Evolutionary conservation across 225 moss, liverwort and hornwort species (phyloP).

Genomic region (Bryoerythrophyllum caledonicum): DNA sequence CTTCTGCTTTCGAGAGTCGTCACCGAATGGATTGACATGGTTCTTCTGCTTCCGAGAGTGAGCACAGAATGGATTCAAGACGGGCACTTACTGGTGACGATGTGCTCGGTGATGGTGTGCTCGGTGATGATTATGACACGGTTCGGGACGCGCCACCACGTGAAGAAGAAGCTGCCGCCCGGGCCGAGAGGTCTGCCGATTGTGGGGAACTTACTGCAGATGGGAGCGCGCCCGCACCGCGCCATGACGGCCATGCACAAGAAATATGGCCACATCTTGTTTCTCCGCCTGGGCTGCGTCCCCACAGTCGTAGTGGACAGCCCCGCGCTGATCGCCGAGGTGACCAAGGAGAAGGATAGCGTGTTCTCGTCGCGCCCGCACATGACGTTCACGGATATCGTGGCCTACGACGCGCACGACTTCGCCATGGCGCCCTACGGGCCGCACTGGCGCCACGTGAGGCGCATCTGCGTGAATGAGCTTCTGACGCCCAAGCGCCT

Average conservation of each 20-base stretch:
- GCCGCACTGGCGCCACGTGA: conserved; percentile 49
- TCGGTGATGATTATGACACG: not conserved
- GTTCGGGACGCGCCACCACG: not conserved
- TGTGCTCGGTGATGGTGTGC: conserved; percentile 23
- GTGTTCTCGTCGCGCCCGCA: conserved; percentile 46
- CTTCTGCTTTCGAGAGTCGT: too few relatives aligned
- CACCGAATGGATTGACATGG: conserved; percentile 17
- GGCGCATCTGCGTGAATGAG: conserved; percentile 49
- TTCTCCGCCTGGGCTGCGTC: conserved; percentile 32
- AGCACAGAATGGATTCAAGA: conserved; percentile 23
- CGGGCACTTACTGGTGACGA: not conserved
- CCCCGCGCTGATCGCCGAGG: conserved; percentile 31
- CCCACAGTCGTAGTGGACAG: conserved; percentile 39
- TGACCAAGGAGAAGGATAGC: conserved; percentile 51
- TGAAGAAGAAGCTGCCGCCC: conserved; percentile 22
- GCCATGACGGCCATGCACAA: conserved; percentile 36
- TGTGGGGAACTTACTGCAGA: conserved; percentile 30
- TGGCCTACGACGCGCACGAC: conserved; percentile 41
- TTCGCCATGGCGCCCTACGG: conserved; percentile 55
- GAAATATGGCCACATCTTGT: conserved; percentile 48
- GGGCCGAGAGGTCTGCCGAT: conserved; percentile 38
- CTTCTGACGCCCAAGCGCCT: conserved; percentile 45
- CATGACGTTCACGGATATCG: conserved; percentile 31
- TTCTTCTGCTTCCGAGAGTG: not conserved
- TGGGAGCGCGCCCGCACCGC: conserved; percentile 41